Conservation (phyloP, 2,329 filamentous ascomycete species). For the Scytalidium sp. region DNA sequence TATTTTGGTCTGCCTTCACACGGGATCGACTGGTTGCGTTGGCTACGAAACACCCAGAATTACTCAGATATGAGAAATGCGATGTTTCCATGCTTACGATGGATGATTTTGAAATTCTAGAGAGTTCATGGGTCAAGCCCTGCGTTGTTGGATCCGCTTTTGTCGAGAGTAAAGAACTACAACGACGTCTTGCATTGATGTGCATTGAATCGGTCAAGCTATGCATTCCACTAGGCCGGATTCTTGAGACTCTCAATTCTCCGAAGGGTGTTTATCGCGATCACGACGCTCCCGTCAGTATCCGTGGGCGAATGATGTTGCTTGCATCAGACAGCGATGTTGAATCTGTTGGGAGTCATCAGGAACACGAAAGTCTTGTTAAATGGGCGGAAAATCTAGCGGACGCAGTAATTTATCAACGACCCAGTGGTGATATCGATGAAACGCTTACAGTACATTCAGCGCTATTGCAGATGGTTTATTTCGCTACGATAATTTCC, state of each 20-base stretch:
- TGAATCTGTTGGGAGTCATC: background rate
- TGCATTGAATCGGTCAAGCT: no score
- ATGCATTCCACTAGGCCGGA: no score
- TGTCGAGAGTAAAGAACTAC: no score
- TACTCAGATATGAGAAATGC: slow-evolving; percentile 87
- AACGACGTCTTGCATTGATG: no score
- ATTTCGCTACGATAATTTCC: background rate
- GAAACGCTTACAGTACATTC: background rate
- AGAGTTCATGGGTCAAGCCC: no score
- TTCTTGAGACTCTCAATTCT: no score
- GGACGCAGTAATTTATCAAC: background rate
- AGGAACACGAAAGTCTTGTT: background rate
- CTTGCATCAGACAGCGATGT: background rate
- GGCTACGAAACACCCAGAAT: slow-evolving; percentile 84
- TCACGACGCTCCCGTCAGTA: background rate
- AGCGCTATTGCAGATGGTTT: background rate
- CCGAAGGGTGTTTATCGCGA: background rate
- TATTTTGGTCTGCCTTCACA: slow-evolving; percentile 97
- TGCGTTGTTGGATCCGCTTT: no score
- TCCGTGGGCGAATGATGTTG: background rate
- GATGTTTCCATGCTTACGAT: slow-evolving; percentile 84
- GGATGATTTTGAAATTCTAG: slow-evolving; percentile 82
- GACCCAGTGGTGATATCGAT: background rate
- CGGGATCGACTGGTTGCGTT: slow-evolving; percentile 84
- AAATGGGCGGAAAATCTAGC: background rate